Evolutionary conservation across 2,329 filamentous ascomycete species (phyloP).

Genomic region (Fusarium avenaceum): DNA sequence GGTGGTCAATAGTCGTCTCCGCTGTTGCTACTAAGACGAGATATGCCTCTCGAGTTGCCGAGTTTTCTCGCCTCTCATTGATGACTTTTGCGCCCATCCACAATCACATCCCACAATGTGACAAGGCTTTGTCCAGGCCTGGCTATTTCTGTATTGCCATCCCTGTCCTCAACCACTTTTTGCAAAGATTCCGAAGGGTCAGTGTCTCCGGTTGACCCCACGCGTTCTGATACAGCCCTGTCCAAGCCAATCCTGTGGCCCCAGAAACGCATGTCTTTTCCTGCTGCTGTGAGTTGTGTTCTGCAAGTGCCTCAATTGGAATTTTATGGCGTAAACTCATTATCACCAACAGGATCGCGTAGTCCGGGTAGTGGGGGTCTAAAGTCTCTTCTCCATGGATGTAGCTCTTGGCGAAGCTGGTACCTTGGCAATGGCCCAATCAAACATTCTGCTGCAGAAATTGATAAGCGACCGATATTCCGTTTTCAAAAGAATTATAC

Average conservation of each 20-base stretch:
- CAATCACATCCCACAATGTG: constrained; percentile 21
- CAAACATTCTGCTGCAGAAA: constrained; percentile 17
- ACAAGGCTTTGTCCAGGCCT: constrained; percentile 24
- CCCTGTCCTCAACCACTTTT: constrained; percentile 29
- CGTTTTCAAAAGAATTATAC: constrained; percentile 5
- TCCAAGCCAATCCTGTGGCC: constrained; percentile 31
- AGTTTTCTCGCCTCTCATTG: constrained; percentile 40
- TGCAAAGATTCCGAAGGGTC: constrained; percentile 24
- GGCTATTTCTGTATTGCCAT: constrained; percentile 30
- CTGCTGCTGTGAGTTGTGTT: constrained; percentile 26
- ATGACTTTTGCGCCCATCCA: constrained; percentile 34
- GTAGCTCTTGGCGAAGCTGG: constrained; percentile 21
- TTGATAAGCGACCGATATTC: constrained; percentile 31
- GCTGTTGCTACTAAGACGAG: constrained; percentile 35
- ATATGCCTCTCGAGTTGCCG: constrained; percentile 35
- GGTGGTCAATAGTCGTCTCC: constrained; percentile 40
- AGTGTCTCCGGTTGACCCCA: constrained; percentile 36
- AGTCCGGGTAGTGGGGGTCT: constrained; percentile 27
- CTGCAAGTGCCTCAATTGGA: constrained; percentile 28
- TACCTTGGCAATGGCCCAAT: constrained; percentile 22
- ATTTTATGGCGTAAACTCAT: constrained; percentile 42
- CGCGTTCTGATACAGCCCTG: constrained; percentile 22
- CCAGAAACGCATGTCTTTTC: constrained; percentile 21
- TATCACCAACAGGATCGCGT: constrained; percentile 38
- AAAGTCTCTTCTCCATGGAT: constrained; percentile 24